A percentile compares a stretch with the other conserved stretches of the same genome.
Conservation (phyloP, 208 protist species). For the Wallacemonas collosoma region DNA sequence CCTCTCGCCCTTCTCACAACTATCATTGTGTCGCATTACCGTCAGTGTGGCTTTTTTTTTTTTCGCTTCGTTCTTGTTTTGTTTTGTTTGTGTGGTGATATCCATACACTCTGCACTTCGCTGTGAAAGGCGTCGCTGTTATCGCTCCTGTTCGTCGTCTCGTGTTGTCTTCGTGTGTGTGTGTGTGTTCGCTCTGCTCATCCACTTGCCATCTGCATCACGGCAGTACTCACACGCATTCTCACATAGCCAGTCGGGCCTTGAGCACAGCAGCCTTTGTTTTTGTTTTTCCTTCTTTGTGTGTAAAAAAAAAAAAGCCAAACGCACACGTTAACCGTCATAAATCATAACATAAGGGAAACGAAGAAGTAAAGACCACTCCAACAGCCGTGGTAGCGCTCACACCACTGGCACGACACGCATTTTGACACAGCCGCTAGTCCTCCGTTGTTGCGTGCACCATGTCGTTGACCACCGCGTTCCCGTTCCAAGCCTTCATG, state of each 20-base stretch:
- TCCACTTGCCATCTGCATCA: no score
- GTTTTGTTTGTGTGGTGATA: constrained; percentile 15
- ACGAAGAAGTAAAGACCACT: neutral
- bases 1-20: constrained; percentile 4
- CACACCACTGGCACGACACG: no score
- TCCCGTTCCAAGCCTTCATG: constrained; percentile 83
- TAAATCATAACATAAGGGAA: neutral
- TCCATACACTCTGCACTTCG: neutral
- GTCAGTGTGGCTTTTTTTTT: constrained; percentile 13
- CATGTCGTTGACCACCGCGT: constrained; percentile 90
- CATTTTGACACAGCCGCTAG: neutral
- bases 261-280: constrained; percentile 5
- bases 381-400: no score
- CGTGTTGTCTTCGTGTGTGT: neutral
- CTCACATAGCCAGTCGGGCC: neutral
- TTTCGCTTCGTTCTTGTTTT: constrained; percentile 20
- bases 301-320: no score
- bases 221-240: neutral
- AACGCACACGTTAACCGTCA: no score
- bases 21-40: constrained; percentile 1
- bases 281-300: constrained; percentile 8
- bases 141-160: neutral
- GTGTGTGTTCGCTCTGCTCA: neutral
- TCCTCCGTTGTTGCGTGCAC: neutral
- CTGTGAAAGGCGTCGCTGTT: no score